These are phyloP conservation scores for Russula brevipes DNA, from an alignment of 768 basidiomycete genomes.

Conservation along the genomic window DNA sequence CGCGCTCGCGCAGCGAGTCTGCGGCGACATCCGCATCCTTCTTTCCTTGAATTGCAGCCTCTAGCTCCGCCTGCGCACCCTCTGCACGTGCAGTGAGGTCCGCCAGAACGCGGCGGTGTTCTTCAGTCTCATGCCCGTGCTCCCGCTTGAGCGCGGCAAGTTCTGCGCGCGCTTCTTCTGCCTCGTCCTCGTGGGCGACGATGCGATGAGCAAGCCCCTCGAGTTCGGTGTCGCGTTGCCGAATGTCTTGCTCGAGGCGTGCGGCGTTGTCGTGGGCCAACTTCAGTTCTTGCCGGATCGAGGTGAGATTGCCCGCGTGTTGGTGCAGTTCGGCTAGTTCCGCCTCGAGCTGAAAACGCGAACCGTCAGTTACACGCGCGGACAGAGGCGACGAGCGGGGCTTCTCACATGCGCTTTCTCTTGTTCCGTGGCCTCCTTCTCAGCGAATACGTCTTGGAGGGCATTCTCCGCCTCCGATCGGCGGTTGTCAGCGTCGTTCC, in stretches of 20 bases:
- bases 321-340: conserved; percentile 52
- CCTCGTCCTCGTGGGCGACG: conserved; percentile 46
- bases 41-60: conserved; percentile 47
- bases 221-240: conserved; percentile 53
- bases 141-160: conserved; percentile 52
- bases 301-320: conserved; percentile 44
- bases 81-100: conserved; percentile 45
- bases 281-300: conserved; percentile 52
- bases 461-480: conserved; percentile 52
- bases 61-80: conserved; percentile 44
- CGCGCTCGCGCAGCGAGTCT: conserved; percentile 45
- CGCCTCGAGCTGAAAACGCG: conserved; percentile 42
- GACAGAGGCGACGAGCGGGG: neutral
- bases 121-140: conserved; percentile 45
- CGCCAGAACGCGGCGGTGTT: conserved; percentile 43
- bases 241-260: conserved; percentile 54
- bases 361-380: neutral
- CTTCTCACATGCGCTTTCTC: conserved; percentile 20
- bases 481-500: conserved; percentile 52
- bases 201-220: conserved; percentile 44
- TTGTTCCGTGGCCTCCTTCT: conserved; percentile 49
- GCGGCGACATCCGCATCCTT: conserved; percentile 52
- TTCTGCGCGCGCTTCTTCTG: conserved; percentile 51
- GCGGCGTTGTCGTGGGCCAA: conserved; percentile 48
- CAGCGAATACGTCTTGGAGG: conserved; percentile 46